These are phyloP conservation scores for Candida corydali DNA, from an alignment of 805 yeast genomes.

Conservation along the genomic window DNA sequence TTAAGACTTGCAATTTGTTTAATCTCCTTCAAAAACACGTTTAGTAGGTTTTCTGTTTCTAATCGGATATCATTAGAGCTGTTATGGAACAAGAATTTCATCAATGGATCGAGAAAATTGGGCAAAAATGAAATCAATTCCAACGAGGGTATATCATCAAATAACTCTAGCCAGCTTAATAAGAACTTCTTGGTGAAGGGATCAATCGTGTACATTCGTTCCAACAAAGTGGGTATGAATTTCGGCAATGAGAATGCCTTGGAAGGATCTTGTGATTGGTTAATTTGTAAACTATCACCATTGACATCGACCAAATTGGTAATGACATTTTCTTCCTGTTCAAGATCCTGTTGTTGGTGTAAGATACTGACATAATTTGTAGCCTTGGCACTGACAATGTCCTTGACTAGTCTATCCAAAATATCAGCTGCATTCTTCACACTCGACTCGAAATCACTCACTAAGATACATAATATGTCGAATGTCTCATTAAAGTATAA, in stretches of 20 bases:
- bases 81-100: constrained; percentile 70
- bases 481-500: constrained; percentile 91
- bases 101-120: constrained; percentile 78
- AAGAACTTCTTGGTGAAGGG: constrained; percentile 90
- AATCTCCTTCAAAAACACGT: constrained; percentile 74
- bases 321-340: constrained; percentile 16
- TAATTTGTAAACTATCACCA: constrained; percentile 58
- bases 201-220: constrained; percentile 86
- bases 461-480: constrained; percentile 84
- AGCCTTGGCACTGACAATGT: constrained; percentile 92
- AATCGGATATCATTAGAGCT: constrained; percentile 83
- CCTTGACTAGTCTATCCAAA: constrained; percentile 84
- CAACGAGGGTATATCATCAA: constrained; percentile 88
- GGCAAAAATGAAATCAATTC: constrained; percentile 86
- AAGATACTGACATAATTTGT: constrained; percentile 78
- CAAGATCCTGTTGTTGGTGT: constrained; percentile 42
- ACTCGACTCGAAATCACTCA: constrained; percentile 85
- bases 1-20: constrained; percentile 70
- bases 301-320: constrained; percentile 48
- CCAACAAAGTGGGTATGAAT: constrained; percentile 87
- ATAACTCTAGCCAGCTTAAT: constrained; percentile 89
- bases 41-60: constrained; percentile 75
- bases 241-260: constrained; percentile 78
- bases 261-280: constrained; percentile 54
- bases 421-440: constrained; percentile 95